phyloP scores from a whole-genome alignment of 225 moss, liverwort and hornwort species.

The Takakia lepidozioides region DNA sequence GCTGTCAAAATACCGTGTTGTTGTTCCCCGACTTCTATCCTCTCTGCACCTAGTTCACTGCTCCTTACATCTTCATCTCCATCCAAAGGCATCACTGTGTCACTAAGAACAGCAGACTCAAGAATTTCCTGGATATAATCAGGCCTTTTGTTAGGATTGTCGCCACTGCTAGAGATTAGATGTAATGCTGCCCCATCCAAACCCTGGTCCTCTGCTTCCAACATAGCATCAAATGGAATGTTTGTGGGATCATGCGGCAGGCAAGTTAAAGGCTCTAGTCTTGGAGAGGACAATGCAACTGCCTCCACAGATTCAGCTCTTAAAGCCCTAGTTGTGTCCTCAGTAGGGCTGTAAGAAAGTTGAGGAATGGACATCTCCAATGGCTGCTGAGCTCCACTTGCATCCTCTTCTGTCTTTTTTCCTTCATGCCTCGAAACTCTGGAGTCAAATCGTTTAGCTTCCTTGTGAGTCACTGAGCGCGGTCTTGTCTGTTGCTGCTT shows the following conservation, averaged over 20 bases:
- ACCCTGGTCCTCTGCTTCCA: conserved; percentile 33
- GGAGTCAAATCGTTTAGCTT: conserved; percentile 51
- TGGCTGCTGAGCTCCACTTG: conserved; percentile 11
- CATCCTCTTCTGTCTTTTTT: conserved; percentile 19
- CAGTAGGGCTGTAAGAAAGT: conserved; percentile 11
- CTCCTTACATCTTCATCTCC: conserved; percentile 15
- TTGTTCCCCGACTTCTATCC: conserved; percentile 20
- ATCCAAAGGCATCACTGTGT: conserved; percentile 33
- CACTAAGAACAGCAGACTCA: conserved; percentile 49
- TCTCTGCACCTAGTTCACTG: conserved; percentile 19
- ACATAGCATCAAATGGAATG: conserved; percentile 43
- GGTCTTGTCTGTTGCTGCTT: conserved; percentile 69
- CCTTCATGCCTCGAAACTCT: conserved; percentile 52
- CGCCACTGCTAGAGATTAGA: conserved; percentile 5
- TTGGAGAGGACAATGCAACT: conserved; percentile 12
- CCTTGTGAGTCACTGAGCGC: conserved; percentile 66
- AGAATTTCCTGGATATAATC: conserved; percentile 57
- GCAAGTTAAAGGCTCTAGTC: neutral
- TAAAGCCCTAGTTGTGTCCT: conserved; percentile 14
- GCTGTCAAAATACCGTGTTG: conserved; percentile 9
- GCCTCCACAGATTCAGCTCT: conserved; percentile 33
- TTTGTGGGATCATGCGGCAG: conserved; percentile 33
- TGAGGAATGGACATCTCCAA: conserved; percentile 15
- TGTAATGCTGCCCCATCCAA: conserved; percentile 16
- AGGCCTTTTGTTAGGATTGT: conserved; percentile 25